A percentile compares a stretch with the other conserved stretches of the same genome.
Conservation (phyloP, 345 rosid species). For the Jatropha curcas region DNA sequence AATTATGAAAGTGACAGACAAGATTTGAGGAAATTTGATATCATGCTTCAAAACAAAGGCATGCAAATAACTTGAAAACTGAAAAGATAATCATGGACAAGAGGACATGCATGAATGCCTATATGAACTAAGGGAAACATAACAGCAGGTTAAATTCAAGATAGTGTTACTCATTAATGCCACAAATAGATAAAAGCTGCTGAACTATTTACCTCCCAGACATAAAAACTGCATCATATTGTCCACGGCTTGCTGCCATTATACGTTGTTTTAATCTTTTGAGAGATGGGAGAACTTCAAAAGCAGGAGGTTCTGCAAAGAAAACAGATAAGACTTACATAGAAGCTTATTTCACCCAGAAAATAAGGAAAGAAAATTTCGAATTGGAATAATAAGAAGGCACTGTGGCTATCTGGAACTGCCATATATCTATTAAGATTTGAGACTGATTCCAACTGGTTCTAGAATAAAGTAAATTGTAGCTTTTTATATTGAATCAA, state of each 20-base stretch:
- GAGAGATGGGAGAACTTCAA: conserved; percentile 87
- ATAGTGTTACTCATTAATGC: background rate
- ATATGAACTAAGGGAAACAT: background rate
- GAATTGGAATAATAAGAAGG: background rate
- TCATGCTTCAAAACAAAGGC: background rate
- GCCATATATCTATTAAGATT: background rate
- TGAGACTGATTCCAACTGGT: background rate
- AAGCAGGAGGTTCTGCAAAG: conserved; percentile 84
- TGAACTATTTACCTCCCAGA: conserved; percentile 82
- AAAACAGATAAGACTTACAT: conserved; percentile 18
- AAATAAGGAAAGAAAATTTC: conserved; percentile 4
- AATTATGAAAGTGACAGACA: background rate
- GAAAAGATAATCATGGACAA: background rate
- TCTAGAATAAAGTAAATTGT: background rate
- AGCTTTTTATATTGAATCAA: background rate
- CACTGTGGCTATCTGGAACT: background rate
- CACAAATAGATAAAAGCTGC: background rate
- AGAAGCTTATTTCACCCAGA: conserved; percentile 2
- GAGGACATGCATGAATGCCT: background rate
- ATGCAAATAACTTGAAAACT: conserved; percentile 6
- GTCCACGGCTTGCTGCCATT: conserved; percentile 76
- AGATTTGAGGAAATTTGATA: background rate
- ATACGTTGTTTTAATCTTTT: conserved; percentile 77
- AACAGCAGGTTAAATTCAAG: background rate
- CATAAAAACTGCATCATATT: conserved; percentile 92